phyloP scores from a whole-genome alignment of 2,329 filamentous ascomycete species.

The Fusarium siculi region DNA sequence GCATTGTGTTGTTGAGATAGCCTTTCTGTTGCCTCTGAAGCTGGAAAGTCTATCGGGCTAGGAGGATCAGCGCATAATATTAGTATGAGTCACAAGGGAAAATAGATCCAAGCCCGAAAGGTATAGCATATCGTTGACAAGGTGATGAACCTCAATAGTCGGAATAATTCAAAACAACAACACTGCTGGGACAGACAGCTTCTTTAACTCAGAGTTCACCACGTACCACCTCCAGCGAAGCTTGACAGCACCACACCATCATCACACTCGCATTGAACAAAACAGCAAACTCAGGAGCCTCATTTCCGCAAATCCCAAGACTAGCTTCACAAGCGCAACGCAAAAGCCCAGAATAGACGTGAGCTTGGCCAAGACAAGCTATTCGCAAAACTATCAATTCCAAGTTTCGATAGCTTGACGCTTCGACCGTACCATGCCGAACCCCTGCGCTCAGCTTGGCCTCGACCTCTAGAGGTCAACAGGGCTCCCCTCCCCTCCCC shows the following conservation, averaged over 20 bases:
- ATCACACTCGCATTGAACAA: not conserved
- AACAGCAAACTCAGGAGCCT: not conserved
- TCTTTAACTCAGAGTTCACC: conserved; percentile 22
- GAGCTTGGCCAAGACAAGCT: conserved; percentile 8
- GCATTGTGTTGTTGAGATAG: not conserved
- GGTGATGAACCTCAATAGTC: not conserved
- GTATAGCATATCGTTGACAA: not conserved
- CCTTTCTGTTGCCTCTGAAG: not conserved
- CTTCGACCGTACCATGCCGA: not conserved
- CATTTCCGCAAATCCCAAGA: conserved; percentile 1
- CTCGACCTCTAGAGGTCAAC: conserved; percentile 7
- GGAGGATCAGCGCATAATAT: not conserved
- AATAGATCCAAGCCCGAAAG: not conserved
- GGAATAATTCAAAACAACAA: not conserved
- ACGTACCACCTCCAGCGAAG: not conserved
- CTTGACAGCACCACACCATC: conserved; percentile 13
- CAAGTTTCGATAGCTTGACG: conserved; percentile 24
- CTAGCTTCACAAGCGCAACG: not conserved
- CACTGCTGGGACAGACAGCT: conserved; percentile 3
- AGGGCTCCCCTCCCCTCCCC: conserved; percentile 5
- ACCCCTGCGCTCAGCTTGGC: conserved; percentile 34
- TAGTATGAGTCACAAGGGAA: not conserved
- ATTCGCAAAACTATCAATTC: conserved; percentile 19
- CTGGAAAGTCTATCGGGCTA: not conserved
- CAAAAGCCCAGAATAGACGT: conserved; percentile 2